Percentiles rank a stretch among this genome's conserved stretches.
Evolutionary conservation across 441 rosid genomes (phyloP).

Genomic region (Codiaeum variegatum): DNA sequence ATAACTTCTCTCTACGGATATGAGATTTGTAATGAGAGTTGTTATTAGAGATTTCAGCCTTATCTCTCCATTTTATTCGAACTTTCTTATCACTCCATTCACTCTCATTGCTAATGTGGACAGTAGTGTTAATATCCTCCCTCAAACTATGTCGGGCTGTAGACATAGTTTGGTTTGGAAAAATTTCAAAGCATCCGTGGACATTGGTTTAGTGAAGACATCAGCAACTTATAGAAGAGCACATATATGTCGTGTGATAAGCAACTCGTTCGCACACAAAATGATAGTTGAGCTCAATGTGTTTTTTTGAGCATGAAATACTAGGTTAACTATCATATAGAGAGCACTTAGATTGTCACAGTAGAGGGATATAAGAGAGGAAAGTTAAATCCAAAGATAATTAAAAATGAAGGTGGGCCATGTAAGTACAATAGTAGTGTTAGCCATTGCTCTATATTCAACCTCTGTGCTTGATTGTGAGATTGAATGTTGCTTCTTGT

Average conservation of each 20-base stretch:
- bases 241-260: not conserved
- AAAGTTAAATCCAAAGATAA: not conserved
- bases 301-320: not conserved
- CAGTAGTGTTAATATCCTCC: not conserved
- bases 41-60: too few relatives aligned
- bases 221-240: not conserved
- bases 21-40: not conserved
- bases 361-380: not conserved
- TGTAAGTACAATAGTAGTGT: not conserved
- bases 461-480: not conserved
- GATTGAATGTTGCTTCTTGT: not conserved
- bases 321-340: not conserved
- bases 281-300: not conserved
- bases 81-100: not conserved
- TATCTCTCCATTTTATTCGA: too few relatives aligned
- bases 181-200: not conserved
- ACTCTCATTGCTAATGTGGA: not conserved
- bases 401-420: not conserved
- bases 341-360: slow-evolving; percentile 9
- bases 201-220: not conserved
- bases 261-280: not conserved
- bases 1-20: not conserved
- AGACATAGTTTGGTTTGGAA: not conserved
- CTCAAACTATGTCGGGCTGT: not conserved
- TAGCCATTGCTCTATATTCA: not conserved